Conservation (phyloP, 2,329 filamentous ascomycete species). For the Aspergillus aculeatus region DNA sequence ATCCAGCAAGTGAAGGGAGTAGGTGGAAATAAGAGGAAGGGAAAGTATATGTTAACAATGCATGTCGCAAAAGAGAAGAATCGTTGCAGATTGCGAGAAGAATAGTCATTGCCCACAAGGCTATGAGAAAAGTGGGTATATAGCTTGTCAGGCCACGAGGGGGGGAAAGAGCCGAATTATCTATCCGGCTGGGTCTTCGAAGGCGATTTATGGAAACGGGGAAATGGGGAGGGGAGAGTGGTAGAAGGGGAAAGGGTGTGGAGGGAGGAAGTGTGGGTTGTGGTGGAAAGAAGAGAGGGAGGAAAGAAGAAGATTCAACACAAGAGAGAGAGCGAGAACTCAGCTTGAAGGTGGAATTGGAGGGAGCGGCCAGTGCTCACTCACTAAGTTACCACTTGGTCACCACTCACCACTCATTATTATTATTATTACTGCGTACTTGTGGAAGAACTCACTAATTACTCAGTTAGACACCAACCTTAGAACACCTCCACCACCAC, state of each 20-base stretch:
- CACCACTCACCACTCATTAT: neutral
- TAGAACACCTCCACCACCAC: no score
- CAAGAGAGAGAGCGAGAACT: no score
- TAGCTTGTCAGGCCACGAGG: neutral
- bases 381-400: neutral
- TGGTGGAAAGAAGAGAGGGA: no score
- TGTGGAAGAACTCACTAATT: neutral
- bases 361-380: neutral
- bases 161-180: neutral
- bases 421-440: neutral
- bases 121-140: neutral
- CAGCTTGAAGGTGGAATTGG: no score
- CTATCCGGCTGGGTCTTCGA: neutral
- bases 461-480: no score
- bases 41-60: constrained; percentile 11
- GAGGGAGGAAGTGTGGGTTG: neutral
- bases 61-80: constrained; percentile 12
- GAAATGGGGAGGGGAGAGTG: neutral
- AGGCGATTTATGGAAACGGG: neutral
- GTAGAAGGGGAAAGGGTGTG: neutral
- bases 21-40: constrained; percentile 8
- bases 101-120: neutral
- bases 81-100: neutral
- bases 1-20: neutral
- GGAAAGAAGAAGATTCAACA: no score